Percentiles rank a stretch among this genome's conserved stretches.
Evolutionary conservation across 371 early-diverging fungal genomes (phyloP).

Genomic region (Rhizopus stolonifer): DNA sequence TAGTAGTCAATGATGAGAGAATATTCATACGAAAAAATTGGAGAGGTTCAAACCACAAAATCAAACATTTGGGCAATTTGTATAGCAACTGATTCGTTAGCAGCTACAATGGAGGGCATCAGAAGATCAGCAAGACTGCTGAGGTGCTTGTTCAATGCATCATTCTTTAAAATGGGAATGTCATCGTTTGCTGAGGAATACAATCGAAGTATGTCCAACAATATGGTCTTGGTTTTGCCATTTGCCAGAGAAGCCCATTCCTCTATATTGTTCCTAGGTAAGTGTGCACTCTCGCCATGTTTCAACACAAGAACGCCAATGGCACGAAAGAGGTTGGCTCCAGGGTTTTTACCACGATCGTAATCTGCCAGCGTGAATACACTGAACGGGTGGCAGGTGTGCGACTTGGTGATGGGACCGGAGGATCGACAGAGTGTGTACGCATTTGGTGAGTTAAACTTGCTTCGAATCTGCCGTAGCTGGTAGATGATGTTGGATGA

Average conservation of each 20-base stretch:
- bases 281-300: not conserved
- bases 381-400: conserved; percentile 3
- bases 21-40: no score
- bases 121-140: no score
- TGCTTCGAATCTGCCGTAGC: conserved; percentile 5
- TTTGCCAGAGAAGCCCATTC: not conserved
- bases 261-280: not conserved
- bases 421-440: conserved; percentile 4
- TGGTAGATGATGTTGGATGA: not conserved
- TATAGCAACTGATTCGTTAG: no score
- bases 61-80: no score
- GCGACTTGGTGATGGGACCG: not conserved
- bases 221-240: not conserved
- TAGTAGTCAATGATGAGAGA: no score
- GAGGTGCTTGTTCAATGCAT: conserved; percentile 8
- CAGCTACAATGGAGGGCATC: no score
- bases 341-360: conserved; percentile 1
- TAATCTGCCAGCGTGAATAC: conserved; percentile 2
- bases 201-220: no score
- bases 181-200: no score
- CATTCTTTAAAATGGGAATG: conserved; percentile 9
- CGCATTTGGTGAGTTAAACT: conserved; percentile 6
- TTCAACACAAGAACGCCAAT: conserved; percentile 1
- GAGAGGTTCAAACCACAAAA: no score
- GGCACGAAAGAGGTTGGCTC: conserved; percentile 4